Evolutionary conservation across 306 rosid species (phyloP).

Genomic region (Corylus avellana): DNA sequence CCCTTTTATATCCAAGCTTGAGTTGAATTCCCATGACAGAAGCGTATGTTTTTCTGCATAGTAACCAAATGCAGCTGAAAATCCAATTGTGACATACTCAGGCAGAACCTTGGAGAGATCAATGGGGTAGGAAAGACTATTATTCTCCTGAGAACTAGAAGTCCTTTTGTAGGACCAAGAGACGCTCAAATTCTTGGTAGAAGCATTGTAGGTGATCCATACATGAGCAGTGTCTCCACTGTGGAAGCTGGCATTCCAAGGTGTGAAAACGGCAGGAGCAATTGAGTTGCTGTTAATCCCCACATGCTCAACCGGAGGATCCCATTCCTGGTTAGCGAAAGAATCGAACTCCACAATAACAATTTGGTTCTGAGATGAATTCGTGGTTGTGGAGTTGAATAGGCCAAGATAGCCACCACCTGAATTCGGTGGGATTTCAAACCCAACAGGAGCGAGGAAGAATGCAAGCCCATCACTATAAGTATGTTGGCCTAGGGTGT

Average conservation of each 20-base stretch:
- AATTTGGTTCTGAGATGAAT: slow-evolving; percentile 25
- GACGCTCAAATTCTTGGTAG: slow-evolving; percentile 30
- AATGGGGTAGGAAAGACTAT: slow-evolving; percentile 15
- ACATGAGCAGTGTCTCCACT: too few relatives aligned
- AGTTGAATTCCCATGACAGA: slow-evolving; percentile 34
- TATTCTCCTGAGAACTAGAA: neutral
- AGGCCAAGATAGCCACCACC: slow-evolving; percentile 33
- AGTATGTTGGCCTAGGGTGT: neutral
- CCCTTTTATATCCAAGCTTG: slow-evolving; percentile 11
- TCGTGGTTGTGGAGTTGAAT: slow-evolving; percentile 26
- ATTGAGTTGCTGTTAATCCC: slow-evolving; percentile 44
- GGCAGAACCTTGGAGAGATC: slow-evolving; percentile 45
- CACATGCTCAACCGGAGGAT: slow-evolving; percentile 27
- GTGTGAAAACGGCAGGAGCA: slow-evolving; percentile 11
- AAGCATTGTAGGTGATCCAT: slow-evolving; percentile 37
- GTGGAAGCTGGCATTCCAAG: slow-evolving; percentile 46
- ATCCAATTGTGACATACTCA: slow-evolving; percentile 48
- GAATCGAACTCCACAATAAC: slow-evolving; percentile 46
- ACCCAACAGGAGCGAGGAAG: slow-evolving; percentile 41
- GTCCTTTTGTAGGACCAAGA: slow-evolving; percentile 14
- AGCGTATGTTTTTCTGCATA: slow-evolving; percentile 32
- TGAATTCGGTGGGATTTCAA: slow-evolving; percentile 45
- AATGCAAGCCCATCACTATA: slow-evolving; percentile 37
- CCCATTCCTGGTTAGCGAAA: slow-evolving; percentile 17
- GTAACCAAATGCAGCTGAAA: slow-evolving; percentile 44